phyloP scores from a whole-genome alignment of 345 rosid species.

The Microcos paniculata region DNA sequence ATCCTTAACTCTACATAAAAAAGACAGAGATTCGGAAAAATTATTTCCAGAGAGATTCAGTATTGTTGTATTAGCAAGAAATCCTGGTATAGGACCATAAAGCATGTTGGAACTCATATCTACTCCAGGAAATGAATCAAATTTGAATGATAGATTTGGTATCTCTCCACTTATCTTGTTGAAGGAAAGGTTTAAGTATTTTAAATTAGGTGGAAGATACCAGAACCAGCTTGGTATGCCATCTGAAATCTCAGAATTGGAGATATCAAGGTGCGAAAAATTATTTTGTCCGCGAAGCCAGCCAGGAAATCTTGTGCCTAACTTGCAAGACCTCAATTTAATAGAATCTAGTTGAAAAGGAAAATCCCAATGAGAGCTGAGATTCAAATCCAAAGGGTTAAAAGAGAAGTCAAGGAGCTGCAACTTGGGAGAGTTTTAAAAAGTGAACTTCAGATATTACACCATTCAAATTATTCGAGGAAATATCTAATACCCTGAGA shows the following conservation, averaged over 20 bases:
- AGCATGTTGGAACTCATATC: slow-evolving; percentile 14
- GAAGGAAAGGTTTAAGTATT: neutral
- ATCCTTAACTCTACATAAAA: too few species aligned
- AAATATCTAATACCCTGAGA: neutral
- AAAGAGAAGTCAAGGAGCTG: neutral
- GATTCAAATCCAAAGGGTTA: neutral
- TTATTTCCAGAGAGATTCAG: neutral
- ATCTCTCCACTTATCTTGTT: neutral
- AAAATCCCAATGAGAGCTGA: slow-evolving; percentile 5
- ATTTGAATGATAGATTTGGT: neutral
- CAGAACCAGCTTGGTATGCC: slow-evolving; percentile 11
- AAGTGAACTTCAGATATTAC: slow-evolving; percentile 13
- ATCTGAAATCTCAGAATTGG: slow-evolving; percentile 4
- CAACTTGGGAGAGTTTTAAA: slow-evolving; percentile 10
- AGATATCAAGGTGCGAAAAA: neutral
- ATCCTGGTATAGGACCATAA: neutral
- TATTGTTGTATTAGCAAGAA: neutral
- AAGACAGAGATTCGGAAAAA: neutral
- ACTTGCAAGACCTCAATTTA: neutral
- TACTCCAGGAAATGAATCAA: neutral
- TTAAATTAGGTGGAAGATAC: neutral
- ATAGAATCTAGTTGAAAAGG: slow-evolving; percentile 1
- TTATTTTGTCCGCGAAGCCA: slow-evolving; percentile 14
- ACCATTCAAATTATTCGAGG: slow-evolving; percentile 14
- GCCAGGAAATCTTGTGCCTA: slow-evolving; percentile 5